phyloP scores from a whole-genome alignment of 345 rosid species.

The Eucalyptus sp. region DNA sequence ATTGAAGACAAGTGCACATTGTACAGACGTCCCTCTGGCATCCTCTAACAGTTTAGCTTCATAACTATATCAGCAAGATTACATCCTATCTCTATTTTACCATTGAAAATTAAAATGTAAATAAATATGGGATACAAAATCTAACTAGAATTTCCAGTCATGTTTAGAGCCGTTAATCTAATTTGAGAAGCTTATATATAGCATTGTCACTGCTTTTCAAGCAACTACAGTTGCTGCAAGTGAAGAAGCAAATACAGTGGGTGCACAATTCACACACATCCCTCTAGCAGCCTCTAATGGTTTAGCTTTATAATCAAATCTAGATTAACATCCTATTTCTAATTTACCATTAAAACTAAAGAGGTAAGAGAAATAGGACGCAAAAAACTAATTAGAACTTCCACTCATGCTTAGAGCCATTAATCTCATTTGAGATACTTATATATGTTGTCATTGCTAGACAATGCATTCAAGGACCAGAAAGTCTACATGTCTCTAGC shows the following conservation, averaged over 20 bases:
- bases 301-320: background rate
- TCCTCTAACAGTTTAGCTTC: background rate
- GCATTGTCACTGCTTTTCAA: background rate
- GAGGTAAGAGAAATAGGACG: background rate
- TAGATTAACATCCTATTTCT: background rate
- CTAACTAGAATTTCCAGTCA: background rate
- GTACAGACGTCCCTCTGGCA: background rate
- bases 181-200: background rate
- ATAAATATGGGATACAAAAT: background rate
- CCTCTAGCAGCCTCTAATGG: background rate
- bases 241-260: background rate
- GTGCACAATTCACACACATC: background rate
- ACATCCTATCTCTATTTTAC: background rate
- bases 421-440: background rate
- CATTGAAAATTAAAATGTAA: background rate
- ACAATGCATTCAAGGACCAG: background rate
- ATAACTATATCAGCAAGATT: background rate
- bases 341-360: background rate
- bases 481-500: background rate
- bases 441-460: background rate
- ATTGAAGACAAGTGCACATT: background rate
- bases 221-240: background rate
- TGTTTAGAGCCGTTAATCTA: background rate
- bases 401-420: background rate
- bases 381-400: background rate